A percentile compares a stretch with the other conserved stretches of the same genome.
These are phyloP conservation scores for Panaeolus cyanescens DNA, from an alignment of 768 basidiomycete species.

Conservation along the genomic window DNA sequence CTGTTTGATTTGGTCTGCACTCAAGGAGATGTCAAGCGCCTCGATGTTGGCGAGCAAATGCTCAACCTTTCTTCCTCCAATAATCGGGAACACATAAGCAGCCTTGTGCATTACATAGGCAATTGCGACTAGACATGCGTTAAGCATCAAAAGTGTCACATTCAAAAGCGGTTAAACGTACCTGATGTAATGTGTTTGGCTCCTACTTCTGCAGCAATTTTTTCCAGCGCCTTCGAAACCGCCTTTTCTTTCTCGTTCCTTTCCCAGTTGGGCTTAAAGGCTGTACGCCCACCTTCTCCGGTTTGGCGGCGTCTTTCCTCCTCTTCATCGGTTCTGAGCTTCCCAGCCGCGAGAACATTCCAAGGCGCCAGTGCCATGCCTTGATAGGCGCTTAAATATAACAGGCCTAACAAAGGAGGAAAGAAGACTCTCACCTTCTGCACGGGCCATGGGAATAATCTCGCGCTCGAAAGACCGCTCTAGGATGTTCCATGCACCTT, in stretches of 20 bases:
- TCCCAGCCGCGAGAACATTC: constrained; percentile 36
- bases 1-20: constrained; percentile 40
- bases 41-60: constrained; percentile 49
- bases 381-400: constrained; percentile 16
- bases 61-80: constrained; percentile 51
- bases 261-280: constrained; percentile 36
- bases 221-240: constrained; percentile 45
- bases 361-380: constrained; percentile 34
- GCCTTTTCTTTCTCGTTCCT: constrained; percentile 44
- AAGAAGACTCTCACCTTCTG: constrained; percentile 41
- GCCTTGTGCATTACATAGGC: constrained; percentile 55
- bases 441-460: constrained; percentile 47
- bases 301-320: constrained; percentile 26
- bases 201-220: constrained; percentile 52
- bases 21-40: constrained; percentile 44
- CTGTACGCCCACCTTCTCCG: constrained; percentile 43
- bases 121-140: constrained; percentile 41
- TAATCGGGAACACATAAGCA: constrained; percentile 51
- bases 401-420: not conserved
- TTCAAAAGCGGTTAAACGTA: constrained; percentile 14
- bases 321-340: constrained; percentile 53
- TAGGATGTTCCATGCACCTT: constrained; percentile 45
- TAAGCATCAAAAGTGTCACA: not conserved
- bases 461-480: constrained; percentile 53
- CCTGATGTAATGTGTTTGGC: constrained; percentile 44